Conservation (phyloP, 495 filamentous ascomycete species). For the Tuber magnatum region DNA sequence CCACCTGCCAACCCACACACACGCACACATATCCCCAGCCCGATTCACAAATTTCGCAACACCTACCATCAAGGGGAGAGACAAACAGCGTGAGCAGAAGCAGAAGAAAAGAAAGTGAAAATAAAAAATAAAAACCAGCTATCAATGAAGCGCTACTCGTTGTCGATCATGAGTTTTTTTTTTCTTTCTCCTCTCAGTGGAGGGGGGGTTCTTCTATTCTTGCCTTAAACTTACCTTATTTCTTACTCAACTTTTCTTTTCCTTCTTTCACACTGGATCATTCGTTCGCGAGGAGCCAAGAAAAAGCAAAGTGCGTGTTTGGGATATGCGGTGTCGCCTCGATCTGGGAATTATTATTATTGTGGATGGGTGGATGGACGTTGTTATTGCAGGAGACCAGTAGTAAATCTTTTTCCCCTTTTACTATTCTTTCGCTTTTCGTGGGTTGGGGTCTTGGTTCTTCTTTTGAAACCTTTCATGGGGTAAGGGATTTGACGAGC, state of each 20-base stretch:
- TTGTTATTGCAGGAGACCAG: not conserved
- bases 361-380: not conserved
- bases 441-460: not conserved
- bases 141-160: not conserved
- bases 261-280: conserved; percentile 18
- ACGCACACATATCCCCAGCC: no score
- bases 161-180: conserved; percentile 24
- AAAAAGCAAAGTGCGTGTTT: not conserved
- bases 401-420: not conserved
- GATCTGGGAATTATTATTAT: not conserved
- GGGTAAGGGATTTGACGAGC: not conserved
- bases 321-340: not conserved
- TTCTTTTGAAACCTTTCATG: not conserved
- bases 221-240: conserved; percentile 29
- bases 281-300: not conserved
- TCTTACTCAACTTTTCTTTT: conserved; percentile 20
- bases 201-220: conserved; percentile 28
- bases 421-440: not conserved
- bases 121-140: not conserved
- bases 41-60: not conserved
- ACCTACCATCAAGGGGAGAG: not conserved
- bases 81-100: not conserved
- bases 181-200: conserved; percentile 13
- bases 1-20: not conserved
- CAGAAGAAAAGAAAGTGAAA: not conserved